Conservation (phyloP, 345 rosid genomes). For the Hypericum perforatum region DNA sequence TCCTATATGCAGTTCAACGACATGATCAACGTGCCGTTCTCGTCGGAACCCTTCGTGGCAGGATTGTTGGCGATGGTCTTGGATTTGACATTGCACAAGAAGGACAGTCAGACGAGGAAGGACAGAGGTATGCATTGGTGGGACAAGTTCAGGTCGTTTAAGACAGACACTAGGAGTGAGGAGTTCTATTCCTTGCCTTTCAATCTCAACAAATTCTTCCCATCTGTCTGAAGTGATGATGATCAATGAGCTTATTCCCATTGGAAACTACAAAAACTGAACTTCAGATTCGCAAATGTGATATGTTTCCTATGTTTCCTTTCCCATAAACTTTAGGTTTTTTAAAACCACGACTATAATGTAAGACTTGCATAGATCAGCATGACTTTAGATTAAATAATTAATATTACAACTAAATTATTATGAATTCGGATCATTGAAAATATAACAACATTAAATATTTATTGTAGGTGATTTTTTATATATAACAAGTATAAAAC, state of each 20-base stretch:
- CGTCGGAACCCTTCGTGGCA: slow-evolving; percentile 79
- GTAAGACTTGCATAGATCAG: too few species aligned
- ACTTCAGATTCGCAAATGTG: too few species aligned
- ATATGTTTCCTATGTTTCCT: too few species aligned
- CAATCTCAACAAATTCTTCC: slow-evolving; percentile 94
- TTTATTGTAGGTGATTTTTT: too few species aligned
- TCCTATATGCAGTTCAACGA: slow-evolving; percentile 70
- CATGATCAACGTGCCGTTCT: slow-evolving; percentile 86
- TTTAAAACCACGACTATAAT: too few species aligned
- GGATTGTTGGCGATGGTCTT: slow-evolving; percentile 62
- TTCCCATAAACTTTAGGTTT: too few species aligned
- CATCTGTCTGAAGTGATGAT: slow-evolving; percentile 49
- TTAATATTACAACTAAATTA: too few species aligned
- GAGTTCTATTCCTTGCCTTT: slow-evolving; percentile 89
- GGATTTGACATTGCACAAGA: slow-evolving; percentile 49
- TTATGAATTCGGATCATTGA: too few species aligned
- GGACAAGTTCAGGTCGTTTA: slow-evolving; percentile 76
- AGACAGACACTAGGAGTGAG: slow-evolving; percentile 85
- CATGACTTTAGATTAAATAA: too few species aligned
- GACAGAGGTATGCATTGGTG: slow-evolving; percentile 94
- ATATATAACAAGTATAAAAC: too few species aligned
- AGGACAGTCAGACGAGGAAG: slow-evolving; percentile 48
- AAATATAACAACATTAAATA: too few species aligned
- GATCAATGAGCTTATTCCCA: neutral
- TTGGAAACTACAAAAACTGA: too few species aligned